phyloP scores from a whole-genome alignment of 345 rosid species.

The Hibiscus tridactylites region DNA sequence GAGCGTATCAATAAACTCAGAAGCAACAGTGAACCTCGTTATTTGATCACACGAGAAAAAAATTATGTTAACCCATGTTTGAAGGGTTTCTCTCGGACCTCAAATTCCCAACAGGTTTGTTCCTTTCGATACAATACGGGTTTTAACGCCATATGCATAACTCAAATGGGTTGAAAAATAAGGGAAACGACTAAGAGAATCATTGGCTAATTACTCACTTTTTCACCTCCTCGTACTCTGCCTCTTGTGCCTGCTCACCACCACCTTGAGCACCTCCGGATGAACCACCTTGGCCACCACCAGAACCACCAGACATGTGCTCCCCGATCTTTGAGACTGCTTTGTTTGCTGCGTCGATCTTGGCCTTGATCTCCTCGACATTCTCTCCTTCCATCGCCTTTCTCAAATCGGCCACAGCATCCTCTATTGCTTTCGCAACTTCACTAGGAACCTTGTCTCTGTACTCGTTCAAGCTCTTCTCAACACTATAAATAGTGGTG shows the following conservation, averaged over 20 bases:
- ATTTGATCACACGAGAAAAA: too few relatives aligned
- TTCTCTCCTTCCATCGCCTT: conserved; percentile 49
- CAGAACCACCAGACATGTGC: conserved; percentile 61
- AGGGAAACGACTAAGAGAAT: not conserved
- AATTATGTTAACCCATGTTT: too few relatives aligned
- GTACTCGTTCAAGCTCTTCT: conserved; percentile 80
- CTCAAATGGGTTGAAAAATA: too few relatives aligned
- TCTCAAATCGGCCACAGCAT: conserved; percentile 58
- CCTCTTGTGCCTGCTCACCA: conserved; percentile 68
- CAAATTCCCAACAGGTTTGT: too few relatives aligned
- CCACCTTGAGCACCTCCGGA: conserved; percentile 61
- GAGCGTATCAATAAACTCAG: too few relatives aligned
- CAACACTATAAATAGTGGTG: conserved; percentile 72
- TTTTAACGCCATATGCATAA: too few relatives aligned
- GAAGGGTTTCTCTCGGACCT: too few relatives aligned
- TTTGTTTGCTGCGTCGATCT: conserved; percentile 71
- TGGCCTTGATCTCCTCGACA: conserved; percentile 58
- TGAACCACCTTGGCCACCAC: conserved; percentile 29
- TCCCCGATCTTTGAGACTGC: conserved; percentile 89
- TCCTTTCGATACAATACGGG: too few relatives aligned
- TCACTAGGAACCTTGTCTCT: conserved; percentile 72
- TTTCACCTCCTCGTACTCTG: conserved; percentile 82
- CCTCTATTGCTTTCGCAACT: conserved; percentile 65
- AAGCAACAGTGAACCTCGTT: too few relatives aligned
- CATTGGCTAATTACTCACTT: conserved; percentile 26